phyloP scores from a whole-genome alignment of 2,329 filamentous ascomycete species.

The Cladobotryum protrusum region DNA sequence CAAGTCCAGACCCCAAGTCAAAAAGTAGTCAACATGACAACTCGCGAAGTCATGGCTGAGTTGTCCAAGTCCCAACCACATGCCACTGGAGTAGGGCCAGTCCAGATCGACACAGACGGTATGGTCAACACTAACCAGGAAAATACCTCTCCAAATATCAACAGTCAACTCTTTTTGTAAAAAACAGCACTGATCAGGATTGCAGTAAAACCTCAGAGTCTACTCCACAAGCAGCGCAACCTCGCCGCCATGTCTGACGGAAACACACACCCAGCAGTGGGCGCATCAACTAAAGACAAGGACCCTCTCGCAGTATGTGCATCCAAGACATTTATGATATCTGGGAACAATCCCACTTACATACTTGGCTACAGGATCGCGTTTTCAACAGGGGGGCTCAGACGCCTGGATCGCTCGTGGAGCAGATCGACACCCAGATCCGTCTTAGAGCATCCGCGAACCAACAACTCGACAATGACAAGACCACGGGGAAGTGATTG shows the following conservation, averaged over 20 bases:
- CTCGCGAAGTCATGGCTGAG: not conserved
- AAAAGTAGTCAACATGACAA: not conserved
- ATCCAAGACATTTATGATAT: not conserved
- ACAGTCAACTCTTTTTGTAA: not conserved
- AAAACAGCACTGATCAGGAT: not conserved
- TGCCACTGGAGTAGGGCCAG: not conserved
- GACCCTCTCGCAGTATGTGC: not conserved
- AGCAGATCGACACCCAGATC: constrained; percentile 20
- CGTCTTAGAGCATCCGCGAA: not conserved
- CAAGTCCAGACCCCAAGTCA: not conserved
- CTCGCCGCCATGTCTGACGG: constrained; percentile 16
- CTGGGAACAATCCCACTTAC: not conserved
- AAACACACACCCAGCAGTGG: not conserved
- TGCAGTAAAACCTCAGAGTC: constrained; percentile 16
- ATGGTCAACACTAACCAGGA: not conserved
- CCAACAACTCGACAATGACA: too few species aligned
- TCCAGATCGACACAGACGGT: not conserved
- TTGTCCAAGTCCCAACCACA: not conserved
- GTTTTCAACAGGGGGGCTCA: constrained; percentile 20
- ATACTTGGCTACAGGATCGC: constrained; percentile 15
- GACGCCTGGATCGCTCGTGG: constrained; percentile 20
- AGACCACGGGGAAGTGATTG: too few species aligned
- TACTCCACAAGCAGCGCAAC: constrained; percentile 21
- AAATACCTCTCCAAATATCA: not conserved
- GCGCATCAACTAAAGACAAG: not conserved